Percentiles rank a stretch among this genome's conserved stretches.
Conservation (phyloP, 352 stramenopile genomes). For the Phytophthora ramorum region DNA sequence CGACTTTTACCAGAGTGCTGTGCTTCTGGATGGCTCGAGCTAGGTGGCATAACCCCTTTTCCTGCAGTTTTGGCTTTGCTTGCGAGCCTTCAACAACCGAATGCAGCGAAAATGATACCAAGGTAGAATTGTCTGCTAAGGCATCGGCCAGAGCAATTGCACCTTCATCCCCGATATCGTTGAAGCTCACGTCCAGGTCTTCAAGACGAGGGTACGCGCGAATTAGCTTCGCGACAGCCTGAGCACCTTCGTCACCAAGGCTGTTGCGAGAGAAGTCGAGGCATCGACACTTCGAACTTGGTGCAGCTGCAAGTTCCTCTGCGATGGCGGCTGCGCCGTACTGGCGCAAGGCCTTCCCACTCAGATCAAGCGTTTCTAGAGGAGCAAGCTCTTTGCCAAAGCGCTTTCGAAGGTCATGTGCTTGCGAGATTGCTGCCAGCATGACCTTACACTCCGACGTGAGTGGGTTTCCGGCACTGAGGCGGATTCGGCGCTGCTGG, state of each 20-base stretch:
- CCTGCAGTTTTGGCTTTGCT: conserved; percentile 43
- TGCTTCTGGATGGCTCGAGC: conserved; percentile 47
- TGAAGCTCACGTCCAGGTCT: conserved; percentile 75
- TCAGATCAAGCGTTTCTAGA: conserved; percentile 50
- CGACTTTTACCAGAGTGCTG: conserved; percentile 43
- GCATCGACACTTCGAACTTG: conserved; percentile 30
- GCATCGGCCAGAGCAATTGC: conserved; percentile 49
- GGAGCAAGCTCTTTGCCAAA: conserved; percentile 52
- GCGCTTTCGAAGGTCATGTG: conserved; percentile 60
- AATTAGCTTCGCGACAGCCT: conserved; percentile 51
- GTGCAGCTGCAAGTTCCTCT: conserved; percentile 41
- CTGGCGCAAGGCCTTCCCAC: conserved; percentile 48
- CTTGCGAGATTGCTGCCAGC: conserved; percentile 57
- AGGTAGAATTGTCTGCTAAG: conserved; percentile 49
- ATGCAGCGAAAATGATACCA: conserved; percentile 56
- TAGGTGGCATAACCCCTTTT: conserved; percentile 49
- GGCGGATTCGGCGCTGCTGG: conserved; percentile 47
- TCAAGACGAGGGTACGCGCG: conserved; percentile 38
- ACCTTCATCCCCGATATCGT: conserved; percentile 71
- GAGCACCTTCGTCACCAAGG: conserved; percentile 65
- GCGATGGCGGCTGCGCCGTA: conserved; percentile 57
- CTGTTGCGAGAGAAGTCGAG: conserved; percentile 63
- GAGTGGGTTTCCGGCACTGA: conserved; percentile 51
- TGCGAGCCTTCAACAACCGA: conserved; percentile 48
- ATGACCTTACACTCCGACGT: conserved; percentile 58